Conservation (phyloP, 148 eudicot species). For the Rheum nobile region DNA sequence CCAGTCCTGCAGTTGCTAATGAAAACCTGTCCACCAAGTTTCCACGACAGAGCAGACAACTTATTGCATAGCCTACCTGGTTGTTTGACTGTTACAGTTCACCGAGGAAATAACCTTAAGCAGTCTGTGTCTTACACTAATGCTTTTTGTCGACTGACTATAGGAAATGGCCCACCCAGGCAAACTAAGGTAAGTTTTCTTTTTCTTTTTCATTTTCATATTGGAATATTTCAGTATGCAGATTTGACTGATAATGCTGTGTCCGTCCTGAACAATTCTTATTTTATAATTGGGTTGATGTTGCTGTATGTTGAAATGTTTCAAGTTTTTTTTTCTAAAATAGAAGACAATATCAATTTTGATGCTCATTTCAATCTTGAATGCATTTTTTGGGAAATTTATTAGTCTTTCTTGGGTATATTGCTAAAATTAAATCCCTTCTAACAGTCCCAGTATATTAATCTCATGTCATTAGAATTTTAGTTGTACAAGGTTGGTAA, state of each 20-base stretch:
- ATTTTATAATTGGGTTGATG: background rate
- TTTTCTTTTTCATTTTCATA: background rate
- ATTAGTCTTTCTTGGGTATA: background rate
- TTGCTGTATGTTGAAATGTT: background rate
- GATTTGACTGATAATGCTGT: background rate
- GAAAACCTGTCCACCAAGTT: slow-evolving; percentile 71
- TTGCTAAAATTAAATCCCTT: background rate
- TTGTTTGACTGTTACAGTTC: slow-evolving; percentile 64
- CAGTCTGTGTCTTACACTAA: slow-evolving; percentile 64
- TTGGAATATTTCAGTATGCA: background rate
- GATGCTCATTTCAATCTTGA: background rate
- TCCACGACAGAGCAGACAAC: slow-evolving; percentile 69
- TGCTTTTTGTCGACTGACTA: slow-evolving; percentile 58
- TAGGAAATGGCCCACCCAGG: slow-evolving; percentile 65
- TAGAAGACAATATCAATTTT: background rate
- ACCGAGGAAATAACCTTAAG: slow-evolving; percentile 59
- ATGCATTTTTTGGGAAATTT: background rate
- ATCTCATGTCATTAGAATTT: background rate
- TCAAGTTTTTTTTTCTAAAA: background rate
- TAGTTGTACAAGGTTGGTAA: background rate
- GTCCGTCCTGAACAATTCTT: background rate
- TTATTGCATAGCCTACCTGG: slow-evolving; percentile 74
- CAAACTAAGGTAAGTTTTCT: slow-evolving; percentile 53
- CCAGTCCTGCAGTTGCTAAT: slow-evolving; percentile 68
- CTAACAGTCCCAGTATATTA: too few relatives aligned